These are phyloP conservation scores for Paramarasmius palmivorus DNA, from an alignment of 1,284 basidiomycete species.

Conservation along the genomic window DNA sequence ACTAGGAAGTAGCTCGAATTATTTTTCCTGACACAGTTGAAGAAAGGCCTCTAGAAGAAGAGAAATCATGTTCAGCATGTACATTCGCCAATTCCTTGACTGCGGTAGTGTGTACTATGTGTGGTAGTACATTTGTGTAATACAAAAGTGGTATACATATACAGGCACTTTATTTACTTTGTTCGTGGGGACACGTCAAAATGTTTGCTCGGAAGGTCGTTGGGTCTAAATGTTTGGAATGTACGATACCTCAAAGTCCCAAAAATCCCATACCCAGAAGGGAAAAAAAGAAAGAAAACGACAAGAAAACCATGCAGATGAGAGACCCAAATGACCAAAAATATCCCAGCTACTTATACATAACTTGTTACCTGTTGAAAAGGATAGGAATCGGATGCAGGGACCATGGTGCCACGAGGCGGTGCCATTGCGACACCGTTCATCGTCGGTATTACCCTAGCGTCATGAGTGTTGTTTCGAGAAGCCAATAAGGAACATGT, in stretches of 20 bases:
- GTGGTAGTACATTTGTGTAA: constrained; percentile 34
- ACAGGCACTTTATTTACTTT: background rate
- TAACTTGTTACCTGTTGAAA: constrained; percentile 10
- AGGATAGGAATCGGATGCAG: constrained; percentile 8
- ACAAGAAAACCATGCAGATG: constrained; percentile 12
- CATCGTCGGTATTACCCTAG: background rate
- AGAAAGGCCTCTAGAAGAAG: constrained; percentile 17
- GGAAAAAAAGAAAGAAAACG: constrained; percentile 22
- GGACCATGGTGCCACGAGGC: background rate
- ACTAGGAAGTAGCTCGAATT: constrained; percentile 43
- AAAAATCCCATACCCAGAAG: constrained; percentile 26
- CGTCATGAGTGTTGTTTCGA: background rate
- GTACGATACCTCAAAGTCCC: constrained; percentile 20
- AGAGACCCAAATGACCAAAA: constrained; percentile 1
- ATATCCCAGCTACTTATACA: constrained; percentile 13
- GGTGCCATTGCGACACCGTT: constrained; percentile 2
- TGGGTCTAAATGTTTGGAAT: constrained; percentile 17
- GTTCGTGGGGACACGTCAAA: background rate
- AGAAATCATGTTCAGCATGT: constrained; percentile 43
- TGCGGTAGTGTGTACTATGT: constrained; percentile 39
- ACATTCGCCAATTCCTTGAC: constrained; percentile 42
- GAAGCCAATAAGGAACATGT: constrained; percentile 12
- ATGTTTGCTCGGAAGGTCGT: too few relatives aligned
- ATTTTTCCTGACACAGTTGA: constrained; percentile 26
- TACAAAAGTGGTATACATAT: background rate